Evolutionary conservation across 805 yeast genomes (phyloP), one percentile per base, ranked within the genome.

Genomic region (Helenozyma baotianmanensis): DNA sequence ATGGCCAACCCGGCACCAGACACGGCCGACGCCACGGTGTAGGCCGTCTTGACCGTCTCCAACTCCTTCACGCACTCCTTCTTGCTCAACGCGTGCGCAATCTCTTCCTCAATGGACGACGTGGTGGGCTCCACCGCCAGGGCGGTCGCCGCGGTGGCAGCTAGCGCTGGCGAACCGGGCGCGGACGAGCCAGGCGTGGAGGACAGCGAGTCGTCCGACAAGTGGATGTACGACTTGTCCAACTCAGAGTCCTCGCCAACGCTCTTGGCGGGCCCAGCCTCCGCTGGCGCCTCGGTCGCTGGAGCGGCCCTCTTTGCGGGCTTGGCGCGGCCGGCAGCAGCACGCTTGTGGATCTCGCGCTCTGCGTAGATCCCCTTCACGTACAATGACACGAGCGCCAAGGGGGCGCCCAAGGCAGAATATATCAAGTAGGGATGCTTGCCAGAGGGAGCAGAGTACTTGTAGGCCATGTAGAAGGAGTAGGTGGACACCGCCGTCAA

Each of bases 371-470:
- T 11, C 16, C 45, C 38, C 14, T 36, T 36, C 30, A 27, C 35
- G 24, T 27, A 40, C 27, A 39, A 38, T 3, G 34, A 34, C 9
- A 30, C 30, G 13, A 45, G 42, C 8, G 76, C 63, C 23, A 64
- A 27, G 8, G 78, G 75, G 21, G 69, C 68, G n/a, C 76, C 74
- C 6, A 74, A 30, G n/a, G 80, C 68, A 29, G 82, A 66, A 53
- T 83, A 83, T 10, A 83, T 50, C 50, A 83, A 68, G 53, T 82
- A 83, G 14, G 92, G 92, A 56, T 83, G 94, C 54, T 74, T 74
- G 35, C 70, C 78, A 23, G 62, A 51, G 4, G 56, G 44, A 14
- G 84, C 76, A 1, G 87, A 76, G 30, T 68, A 66, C 30, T 60
- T 60, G 51, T 69, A 82, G n/a, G 82, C 80, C 41, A 70, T 43